Evolutionary conservation across 192 early-diverging fungal genomes (phyloP).

Genomic region (Coemansia sp.): DNA sequence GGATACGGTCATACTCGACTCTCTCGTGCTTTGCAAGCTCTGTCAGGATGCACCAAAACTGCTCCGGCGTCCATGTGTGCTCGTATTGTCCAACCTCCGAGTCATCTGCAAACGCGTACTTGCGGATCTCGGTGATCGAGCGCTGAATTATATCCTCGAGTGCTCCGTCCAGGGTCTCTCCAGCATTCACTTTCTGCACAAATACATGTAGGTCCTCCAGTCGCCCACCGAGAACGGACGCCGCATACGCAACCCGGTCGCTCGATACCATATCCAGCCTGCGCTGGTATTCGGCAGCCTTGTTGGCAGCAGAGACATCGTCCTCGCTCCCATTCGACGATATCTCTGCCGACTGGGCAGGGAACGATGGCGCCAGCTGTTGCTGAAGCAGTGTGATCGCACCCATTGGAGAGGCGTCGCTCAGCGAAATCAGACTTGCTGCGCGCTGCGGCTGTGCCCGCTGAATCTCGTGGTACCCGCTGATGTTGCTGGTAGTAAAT

Average conservation of each 20-base stretch:
- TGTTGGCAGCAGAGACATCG: not conserved
- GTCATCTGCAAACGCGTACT: constrained; percentile 77
- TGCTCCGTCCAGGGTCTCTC: constrained; percentile 61
- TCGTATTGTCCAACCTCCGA: constrained; percentile 36
- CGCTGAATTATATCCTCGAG: constrained; percentile 81
- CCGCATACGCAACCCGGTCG: constrained; percentile 45
- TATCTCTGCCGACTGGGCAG: constrained; percentile 12
- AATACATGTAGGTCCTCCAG: constrained; percentile 88
- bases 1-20: constrained; percentile 83
- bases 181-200: constrained; percentile 84
- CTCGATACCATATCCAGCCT: constrained; percentile 23
- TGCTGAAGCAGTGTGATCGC: constrained; percentile 45
- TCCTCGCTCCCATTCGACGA: not conserved
- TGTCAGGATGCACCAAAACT: constrained; percentile 89
- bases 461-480: constrained; percentile 65
- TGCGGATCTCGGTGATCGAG: constrained; percentile 84
- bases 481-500: constrained; percentile 77
- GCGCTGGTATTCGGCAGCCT: constrained; percentile 14
- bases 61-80: constrained; percentile 77
- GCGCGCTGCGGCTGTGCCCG: constrained; percentile 46
- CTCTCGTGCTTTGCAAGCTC: constrained; percentile 62
- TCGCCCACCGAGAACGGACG: constrained; percentile 83
- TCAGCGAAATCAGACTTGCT: constrained; percentile 41
- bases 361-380: constrained; percentile 37
- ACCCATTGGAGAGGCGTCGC: constrained; percentile 41